Evolutionary conservation across 2,329 filamentous ascomycete species (phyloP).

Genomic region (Hypomyces perniciosus): DNA sequence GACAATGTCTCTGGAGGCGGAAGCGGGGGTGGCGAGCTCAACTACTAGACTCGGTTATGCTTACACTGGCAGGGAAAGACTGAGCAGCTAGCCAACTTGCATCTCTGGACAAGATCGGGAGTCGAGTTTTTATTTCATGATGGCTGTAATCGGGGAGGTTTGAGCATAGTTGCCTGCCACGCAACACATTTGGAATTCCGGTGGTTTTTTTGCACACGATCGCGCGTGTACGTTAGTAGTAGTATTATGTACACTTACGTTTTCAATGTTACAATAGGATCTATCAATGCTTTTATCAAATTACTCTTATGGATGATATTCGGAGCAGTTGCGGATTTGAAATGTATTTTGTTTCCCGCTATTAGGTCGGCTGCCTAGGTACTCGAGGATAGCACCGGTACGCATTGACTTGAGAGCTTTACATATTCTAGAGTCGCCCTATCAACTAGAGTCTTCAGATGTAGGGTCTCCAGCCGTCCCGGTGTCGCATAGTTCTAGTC

Average conservation of each 20-base stretch:
- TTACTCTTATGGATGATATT: not conserved
- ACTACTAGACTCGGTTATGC: constrained; percentile 64
- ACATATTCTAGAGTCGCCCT: too few species aligned
- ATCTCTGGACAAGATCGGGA: not conserved
- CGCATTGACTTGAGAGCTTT: too few species aligned
- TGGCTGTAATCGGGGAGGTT: not conserved
- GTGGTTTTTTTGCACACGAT: not conserved
- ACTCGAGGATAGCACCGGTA: too few species aligned
- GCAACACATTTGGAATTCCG: not conserved
- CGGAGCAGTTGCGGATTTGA: not conserved
- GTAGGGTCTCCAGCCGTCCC: too few species aligned
- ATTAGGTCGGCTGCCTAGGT: not conserved
- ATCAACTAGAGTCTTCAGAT: too few species aligned
- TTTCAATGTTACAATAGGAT: not conserved
- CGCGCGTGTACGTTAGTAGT: not conserved
- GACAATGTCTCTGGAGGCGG: constrained; percentile 73
- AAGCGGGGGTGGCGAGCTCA: constrained; percentile 72
- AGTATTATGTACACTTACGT: not conserved
- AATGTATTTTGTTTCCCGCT: not conserved
- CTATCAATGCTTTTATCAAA: not conserved
- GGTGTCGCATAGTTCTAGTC: too few species aligned
- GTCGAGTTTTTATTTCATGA: not conserved
- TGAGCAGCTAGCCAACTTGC: not conserved
- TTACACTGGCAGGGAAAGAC: not conserved
- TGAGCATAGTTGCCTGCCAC: not conserved